These are phyloP conservation scores for Saitozyma podzolica DNA, from an alignment of 768 basidiomycete genomes.

Conservation along the genomic window DNA sequence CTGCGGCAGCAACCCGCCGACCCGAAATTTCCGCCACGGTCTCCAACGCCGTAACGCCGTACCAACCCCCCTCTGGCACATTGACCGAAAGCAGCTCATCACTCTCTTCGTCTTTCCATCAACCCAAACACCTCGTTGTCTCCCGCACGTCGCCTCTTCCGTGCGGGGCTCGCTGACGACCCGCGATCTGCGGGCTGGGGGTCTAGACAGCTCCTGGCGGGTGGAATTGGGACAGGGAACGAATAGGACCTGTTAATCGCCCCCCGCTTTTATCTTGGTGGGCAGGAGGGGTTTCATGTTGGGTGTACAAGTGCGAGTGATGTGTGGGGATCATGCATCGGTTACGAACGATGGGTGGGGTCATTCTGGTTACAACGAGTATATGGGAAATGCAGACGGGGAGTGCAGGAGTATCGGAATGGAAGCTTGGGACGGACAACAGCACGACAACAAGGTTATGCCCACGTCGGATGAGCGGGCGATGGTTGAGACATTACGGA, in stretches of 20 bases:
- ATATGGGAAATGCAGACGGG: too few species aligned
- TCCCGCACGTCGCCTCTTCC: neutral
- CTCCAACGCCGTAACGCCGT: neutral
- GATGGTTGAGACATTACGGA: too few species aligned
- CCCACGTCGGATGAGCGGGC: too few species aligned
- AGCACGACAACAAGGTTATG: too few species aligned
- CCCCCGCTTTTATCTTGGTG: conserved; percentile 11
- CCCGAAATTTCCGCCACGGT: neutral
- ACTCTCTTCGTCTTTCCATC: conserved; percentile 7
- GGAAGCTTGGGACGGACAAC: too few species aligned
- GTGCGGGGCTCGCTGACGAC: neutral
- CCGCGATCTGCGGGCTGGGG: conserved; percentile 4
- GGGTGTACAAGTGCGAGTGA: conserved; percentile 19
- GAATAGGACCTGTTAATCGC: conserved; percentile 34
- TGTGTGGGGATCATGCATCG: too few species aligned
- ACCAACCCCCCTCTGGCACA: too few species aligned
- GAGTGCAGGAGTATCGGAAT: too few species aligned
- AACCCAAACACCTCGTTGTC: conserved; percentile 3
- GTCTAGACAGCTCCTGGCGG: neutral
- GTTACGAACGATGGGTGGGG: too few species aligned
- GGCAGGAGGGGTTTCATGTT: conserved; percentile 30
- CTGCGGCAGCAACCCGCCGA: too few species aligned
- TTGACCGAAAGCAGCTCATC: too few species aligned
- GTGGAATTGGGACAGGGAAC: conserved; percentile 13
- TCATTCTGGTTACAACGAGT: too few species aligned